Conservation (phyloP, 148 eudicot genomes). For the Talinum fruticosum region DNA sequence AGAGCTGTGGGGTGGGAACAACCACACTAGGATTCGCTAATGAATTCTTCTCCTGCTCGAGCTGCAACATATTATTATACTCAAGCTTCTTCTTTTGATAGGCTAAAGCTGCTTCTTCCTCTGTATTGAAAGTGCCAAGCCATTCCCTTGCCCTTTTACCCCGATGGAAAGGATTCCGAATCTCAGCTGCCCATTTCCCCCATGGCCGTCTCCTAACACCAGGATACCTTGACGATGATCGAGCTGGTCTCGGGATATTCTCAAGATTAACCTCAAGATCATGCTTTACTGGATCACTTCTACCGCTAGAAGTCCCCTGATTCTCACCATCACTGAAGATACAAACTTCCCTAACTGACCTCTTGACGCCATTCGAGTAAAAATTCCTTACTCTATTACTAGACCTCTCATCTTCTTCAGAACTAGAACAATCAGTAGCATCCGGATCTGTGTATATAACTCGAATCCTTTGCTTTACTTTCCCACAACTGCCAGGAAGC, state of each 20-base stretch:
- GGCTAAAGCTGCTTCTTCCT: constrained; percentile 26
- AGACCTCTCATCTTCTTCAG: constrained; percentile 12
- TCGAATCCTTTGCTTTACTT: constrained; percentile 20
- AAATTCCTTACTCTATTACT: neutral
- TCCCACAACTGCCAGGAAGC: neutral
- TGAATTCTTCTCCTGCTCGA: neutral
- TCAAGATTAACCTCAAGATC: neutral
- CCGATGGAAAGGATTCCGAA: constrained; percentile 27
- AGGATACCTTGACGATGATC: constrained; percentile 15
- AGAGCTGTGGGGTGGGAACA: constrained; percentile 6
- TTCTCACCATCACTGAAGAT: neutral
- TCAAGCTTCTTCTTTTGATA: constrained; percentile 25
- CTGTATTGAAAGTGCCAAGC: constrained; percentile 37
- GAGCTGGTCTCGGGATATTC: neutral
- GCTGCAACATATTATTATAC: neutral
- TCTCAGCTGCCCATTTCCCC: constrained; percentile 42
- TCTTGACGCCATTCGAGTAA: constrained; percentile 15
- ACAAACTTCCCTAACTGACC: constrained; percentile 23
- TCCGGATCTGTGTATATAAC: constrained; percentile 36
- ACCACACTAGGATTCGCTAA: neutral
- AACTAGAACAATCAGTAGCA: constrained; percentile 37
- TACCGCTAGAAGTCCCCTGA: neutral
- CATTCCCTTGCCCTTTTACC: constrained; percentile 28
- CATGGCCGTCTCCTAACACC: constrained; percentile 36
- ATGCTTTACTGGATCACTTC: neutral